Conservation (phyloP, 495 filamentous ascomycete genomes). For the Xylaria scruposa region DNA sequence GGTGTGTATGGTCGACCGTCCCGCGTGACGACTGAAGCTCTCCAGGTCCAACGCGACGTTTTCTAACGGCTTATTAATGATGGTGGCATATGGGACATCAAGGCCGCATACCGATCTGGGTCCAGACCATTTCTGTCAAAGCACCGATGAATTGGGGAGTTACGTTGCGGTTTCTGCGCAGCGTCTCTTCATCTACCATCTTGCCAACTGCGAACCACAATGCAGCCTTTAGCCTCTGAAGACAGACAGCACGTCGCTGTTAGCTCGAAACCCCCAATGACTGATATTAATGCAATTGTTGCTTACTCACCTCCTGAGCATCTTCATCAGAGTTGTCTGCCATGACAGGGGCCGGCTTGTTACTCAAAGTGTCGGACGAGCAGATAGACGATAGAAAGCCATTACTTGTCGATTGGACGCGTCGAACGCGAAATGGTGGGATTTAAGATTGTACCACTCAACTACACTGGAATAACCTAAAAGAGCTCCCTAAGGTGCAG, state of each 20-base stretch:
- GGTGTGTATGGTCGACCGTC: conserved; percentile 77
- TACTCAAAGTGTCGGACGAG: background rate
- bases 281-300: background rate
- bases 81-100: conserved; percentile 22
- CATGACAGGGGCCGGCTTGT: conserved; percentile 27
- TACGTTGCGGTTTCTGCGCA: conserved; percentile 78
- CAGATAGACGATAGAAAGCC: background rate
- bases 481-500: too few relatives aligned
- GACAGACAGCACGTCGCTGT: background rate
- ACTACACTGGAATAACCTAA: too few relatives aligned
- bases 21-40: conserved; percentile 87
- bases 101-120: conserved; percentile 73
- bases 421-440: conserved; percentile 9
- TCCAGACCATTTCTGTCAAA: conserved; percentile 89
- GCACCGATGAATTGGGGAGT: conserved; percentile 96
- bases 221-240: conserved; percentile 85
- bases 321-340: conserved; percentile 45
- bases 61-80: conserved; percentile 54
- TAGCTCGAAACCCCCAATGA: background rate
- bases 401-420: conserved; percentile 1
- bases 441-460: background rate
- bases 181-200: conserved; percentile 85
- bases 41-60: conserved; percentile 78
- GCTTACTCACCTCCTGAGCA: conserved; percentile 31
- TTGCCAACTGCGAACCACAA: conserved; percentile 92